Evolutionary conservation across 192 early-diverging fungal genomes (phyloP).

Genomic region (Coemansia sp.): DNA sequence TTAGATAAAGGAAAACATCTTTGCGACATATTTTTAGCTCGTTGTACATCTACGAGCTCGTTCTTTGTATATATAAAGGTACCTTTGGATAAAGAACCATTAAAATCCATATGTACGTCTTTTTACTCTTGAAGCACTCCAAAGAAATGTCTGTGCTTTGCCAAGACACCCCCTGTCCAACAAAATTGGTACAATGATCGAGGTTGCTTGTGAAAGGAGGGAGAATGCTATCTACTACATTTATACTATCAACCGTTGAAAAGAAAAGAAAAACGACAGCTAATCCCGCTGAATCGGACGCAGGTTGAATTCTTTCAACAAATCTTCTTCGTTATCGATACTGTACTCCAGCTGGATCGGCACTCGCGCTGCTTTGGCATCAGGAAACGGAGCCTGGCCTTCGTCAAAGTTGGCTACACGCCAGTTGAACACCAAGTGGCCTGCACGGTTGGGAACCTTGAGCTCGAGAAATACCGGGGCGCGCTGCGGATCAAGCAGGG

Average conservation of each 20-base stretch:
- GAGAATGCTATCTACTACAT: too few relatives aligned
- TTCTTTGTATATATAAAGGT: too few relatives aligned
- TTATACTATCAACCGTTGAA: background rate
- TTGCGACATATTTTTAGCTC: background rate
- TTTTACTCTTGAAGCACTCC: too few relatives aligned
- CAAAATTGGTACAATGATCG: too few relatives aligned
- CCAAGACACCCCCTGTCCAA: too few relatives aligned
- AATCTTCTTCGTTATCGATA: conserved; percentile 41
- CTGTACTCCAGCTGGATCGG: conserved; percentile 51
- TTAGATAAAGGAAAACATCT: background rate
- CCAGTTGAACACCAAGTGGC: conserved; percentile 45
- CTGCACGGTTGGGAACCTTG: conserved; percentile 41
- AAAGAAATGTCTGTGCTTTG: too few relatives aligned
- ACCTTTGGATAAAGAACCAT: too few relatives aligned
- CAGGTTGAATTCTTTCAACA: conserved; percentile 33
- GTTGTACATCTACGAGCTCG: background rate
- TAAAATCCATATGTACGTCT: too few relatives aligned
- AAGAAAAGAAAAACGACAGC: background rate
- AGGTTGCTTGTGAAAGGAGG: too few relatives aligned
- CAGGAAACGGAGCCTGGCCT: conserved; percentile 52
- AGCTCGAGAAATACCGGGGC: conserved; percentile 47
- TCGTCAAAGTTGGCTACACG: conserved; percentile 53
- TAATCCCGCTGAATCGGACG: conserved; percentile 32
- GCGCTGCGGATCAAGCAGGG: conserved; percentile 47
- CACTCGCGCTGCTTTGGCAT: conserved; percentile 40